Evolutionary conservation across 1,284 basidiomycete genomes (phyloP), one percentile per base, ranked within the genome.

Genomic region (Trichosporon ovoides): DNA sequence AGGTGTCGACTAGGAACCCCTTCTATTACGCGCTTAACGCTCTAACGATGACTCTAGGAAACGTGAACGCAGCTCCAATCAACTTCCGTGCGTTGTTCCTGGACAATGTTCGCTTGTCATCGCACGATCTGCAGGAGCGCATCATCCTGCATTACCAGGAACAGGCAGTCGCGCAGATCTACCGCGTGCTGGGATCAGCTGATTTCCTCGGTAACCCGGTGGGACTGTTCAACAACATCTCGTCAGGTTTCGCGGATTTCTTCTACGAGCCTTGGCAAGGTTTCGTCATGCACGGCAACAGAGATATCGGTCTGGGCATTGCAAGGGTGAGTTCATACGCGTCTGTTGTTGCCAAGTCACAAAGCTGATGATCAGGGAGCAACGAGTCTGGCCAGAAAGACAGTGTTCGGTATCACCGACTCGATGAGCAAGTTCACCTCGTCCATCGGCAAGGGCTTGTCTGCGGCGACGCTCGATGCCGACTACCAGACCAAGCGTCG

Each of bases 191-290:
- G 9, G 96, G 96, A 28, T 95, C 92, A 3, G 94, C 95, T 0
- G 95, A 98, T 77, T 97, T 98, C 79, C 69, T 84, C 37, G 82
- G 81, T 33, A 80, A 80, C 64, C 95, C 95, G 6, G 92, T 98
- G 31, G 95, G 95, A 13, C 81, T 99, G 53, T 98, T 99, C 81
- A 97, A 91, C 62, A 98, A 98, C 71, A 94, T 99, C 71, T 95
- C 91, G 71, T 97, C 93, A 22, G 96, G 96, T n/a, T 91, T 98
- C 9, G 89, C 90, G 50, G 96, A 98, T 75, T 94, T 98, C 66
- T 98, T 98, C 81, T 98, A 98, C 71, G 96, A 98, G 77, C 96
- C 96, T 10, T 98, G 95, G 81, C 89, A 96, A 63, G 95, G 95
- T 36, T 89, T 95, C 35, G 89, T 99, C 57, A 91, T 97, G 85